These are phyloP conservation scores for Ramaria rubella DNA, from an alignment of 768 basidiomycete species.

Conservation along the genomic window DNA sequence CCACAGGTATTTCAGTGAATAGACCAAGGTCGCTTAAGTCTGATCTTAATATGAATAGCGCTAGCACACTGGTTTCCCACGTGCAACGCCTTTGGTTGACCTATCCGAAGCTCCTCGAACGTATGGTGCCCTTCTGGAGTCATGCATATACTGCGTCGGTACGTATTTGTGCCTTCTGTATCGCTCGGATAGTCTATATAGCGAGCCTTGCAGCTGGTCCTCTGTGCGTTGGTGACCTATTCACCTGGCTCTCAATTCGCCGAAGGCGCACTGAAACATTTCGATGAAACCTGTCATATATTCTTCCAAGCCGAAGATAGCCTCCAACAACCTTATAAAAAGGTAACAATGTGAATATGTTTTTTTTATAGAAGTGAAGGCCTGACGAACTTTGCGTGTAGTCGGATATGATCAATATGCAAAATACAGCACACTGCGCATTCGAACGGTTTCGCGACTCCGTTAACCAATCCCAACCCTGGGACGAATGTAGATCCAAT, in stretches of 20 bases:
- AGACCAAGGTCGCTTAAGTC: no score
- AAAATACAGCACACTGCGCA: neutral
- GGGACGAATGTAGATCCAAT: no score
- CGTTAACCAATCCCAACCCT: no score
- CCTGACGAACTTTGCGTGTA: neutral
- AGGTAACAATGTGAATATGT: neutral
- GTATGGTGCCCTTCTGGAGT: conserved; percentile 11
- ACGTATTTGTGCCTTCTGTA: neutral
- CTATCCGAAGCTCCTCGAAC: neutral
- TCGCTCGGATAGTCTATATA: neutral
- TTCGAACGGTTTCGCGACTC: neutral
- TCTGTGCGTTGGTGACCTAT: conserved; percentile 3
- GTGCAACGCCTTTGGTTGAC: neutral
- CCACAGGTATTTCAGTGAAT: no score
- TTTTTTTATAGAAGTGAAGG: no score
- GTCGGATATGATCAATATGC: neutral
- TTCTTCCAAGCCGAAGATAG: neutral
- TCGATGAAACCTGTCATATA: conserved; percentile 8
- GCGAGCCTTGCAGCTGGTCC: neutral
- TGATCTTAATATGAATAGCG: neutral
- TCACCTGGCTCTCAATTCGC: neutral
- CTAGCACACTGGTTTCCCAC: neutral
- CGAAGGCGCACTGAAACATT: neutral
- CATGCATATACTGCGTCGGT: conserved; percentile 8
- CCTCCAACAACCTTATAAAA: neutral